Conservation (phyloP, 2,329 filamentous ascomycete species). For the Clarireedia paspali region DNA sequence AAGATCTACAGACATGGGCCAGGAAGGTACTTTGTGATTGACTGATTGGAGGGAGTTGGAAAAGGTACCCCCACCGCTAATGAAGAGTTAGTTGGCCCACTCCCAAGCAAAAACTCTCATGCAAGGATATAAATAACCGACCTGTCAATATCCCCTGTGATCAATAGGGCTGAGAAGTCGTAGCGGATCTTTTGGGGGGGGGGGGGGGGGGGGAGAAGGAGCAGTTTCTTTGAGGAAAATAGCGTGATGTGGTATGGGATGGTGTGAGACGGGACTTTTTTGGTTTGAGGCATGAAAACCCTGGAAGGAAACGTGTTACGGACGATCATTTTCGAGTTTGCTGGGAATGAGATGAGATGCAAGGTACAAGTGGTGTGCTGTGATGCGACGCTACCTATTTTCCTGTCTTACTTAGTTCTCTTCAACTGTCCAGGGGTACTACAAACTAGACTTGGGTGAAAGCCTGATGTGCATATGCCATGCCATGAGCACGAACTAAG, state of each 20-base stretch:
- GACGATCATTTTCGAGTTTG: background rate
- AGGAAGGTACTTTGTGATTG: background rate
- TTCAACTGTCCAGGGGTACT: too few relatives aligned
- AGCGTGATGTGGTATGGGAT: background rate
- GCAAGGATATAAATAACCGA: slow-evolving; percentile 9
- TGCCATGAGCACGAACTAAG: background rate
- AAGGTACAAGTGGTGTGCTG: slow-evolving; percentile 1
- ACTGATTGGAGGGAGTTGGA: background rate
- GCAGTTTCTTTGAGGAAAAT: background rate
- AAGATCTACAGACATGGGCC: too few relatives aligned
- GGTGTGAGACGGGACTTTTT: background rate
- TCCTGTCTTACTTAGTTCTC: too few relatives aligned
- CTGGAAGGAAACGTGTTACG: slow-evolving; percentile 7
- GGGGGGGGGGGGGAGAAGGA: background rate
- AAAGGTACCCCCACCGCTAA: background rate
- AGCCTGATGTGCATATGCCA: background rate
- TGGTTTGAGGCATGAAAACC: background rate
- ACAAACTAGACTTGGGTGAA: background rate
- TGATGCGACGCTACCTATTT: too few relatives aligned
- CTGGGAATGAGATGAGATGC: background rate
- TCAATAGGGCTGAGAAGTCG: slow-evolving; percentile 8
- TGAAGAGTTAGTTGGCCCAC: background rate
- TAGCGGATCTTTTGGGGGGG: background rate
- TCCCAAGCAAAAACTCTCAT: background rate
- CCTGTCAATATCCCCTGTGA: slow-evolving; percentile 4